Conservation (phyloP, 1,139 yeast genomes). For the Candida sojae region DNA sequence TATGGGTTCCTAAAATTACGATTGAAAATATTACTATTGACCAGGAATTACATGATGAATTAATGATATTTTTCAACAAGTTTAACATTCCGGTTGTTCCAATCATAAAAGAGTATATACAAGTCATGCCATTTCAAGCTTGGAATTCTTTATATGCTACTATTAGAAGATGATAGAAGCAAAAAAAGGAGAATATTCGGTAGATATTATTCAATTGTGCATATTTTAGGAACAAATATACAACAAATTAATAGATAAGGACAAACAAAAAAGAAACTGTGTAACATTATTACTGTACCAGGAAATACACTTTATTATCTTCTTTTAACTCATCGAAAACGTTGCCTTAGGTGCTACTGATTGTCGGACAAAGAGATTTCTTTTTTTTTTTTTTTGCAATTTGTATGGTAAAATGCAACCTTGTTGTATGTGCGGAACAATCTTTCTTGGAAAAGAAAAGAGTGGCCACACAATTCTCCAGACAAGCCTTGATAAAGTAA, state of each 20-base stretch:
- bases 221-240: too few relatives aligned
- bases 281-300: too few relatives aligned
- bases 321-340: neutral
- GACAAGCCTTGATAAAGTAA: neutral
- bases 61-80: neutral
- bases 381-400: constrained; percentile 1
- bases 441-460: too few relatives aligned
- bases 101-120: neutral
- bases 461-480: neutral
- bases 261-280: too few relatives aligned
- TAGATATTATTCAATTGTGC: too few relatives aligned
- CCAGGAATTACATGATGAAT: neutral
- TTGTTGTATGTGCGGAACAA: constrained; percentile 1
- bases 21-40: neutral
- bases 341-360: neutral
- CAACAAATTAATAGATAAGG: too few relatives aligned
- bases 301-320: neutral
- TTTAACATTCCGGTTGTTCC: constrained; percentile 2
- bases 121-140: neutral
- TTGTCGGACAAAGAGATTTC: neutral
- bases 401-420: constrained; percentile 2
- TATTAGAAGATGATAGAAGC: neutral
- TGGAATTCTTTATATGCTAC: neutral
- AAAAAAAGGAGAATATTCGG: neutral
- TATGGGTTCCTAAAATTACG: neutral